Conservation (phyloP, 2,329 filamentous ascomycete genomes). For the Monosporascus ibericus region DNA sequence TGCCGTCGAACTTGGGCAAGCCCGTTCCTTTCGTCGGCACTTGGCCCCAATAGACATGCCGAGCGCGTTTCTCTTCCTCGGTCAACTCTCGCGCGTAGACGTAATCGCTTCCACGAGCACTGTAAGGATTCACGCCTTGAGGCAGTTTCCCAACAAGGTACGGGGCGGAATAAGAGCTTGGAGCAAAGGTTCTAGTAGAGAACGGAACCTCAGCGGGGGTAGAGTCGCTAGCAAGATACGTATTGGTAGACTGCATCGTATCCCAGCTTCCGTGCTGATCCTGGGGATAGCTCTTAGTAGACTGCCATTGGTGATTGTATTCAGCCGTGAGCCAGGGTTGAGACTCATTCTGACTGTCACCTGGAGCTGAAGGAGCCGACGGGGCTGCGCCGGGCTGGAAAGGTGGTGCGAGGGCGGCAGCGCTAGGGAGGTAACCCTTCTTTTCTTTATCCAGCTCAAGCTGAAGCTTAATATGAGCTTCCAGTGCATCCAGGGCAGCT, state of each 20-base stretch:
- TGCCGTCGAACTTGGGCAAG: slow-evolving; percentile 59
- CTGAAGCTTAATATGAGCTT: slow-evolving; percentile 12
- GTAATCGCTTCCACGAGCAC: slow-evolving; percentile 41
- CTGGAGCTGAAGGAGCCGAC: background rate
- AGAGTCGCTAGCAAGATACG: slow-evolving; percentile 5
- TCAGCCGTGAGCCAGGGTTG: slow-evolving; percentile 5
- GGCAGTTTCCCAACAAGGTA: slow-evolving; percentile 52
- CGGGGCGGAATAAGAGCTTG: slow-evolving; percentile 27
- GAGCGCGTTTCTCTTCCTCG: slow-evolving; percentile 51
- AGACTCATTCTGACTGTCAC: background rate
- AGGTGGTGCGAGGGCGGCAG: slow-evolving; percentile 42
- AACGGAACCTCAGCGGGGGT: background rate
- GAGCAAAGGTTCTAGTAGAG: background rate
- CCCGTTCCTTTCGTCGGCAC: slow-evolving; percentile 45
- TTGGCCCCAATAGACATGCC: slow-evolving; percentile 56
- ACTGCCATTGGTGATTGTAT: slow-evolving; percentile 4
- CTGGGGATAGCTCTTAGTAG: slow-evolving; percentile 1
- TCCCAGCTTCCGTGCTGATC: slow-evolving; percentile 11
- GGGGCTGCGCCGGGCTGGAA: slow-evolving; percentile 37
- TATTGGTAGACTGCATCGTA: slow-evolving; percentile 4
- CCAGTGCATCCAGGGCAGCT: slow-evolving; percentile 15
- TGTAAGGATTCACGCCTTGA: slow-evolving; percentile 34
- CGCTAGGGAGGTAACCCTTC: slow-evolving; percentile 30
- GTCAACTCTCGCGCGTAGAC: slow-evolving; percentile 52
- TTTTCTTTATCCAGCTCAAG: slow-evolving; percentile 8